Conservation (phyloP, 345 rosid genomes). For the Geranium rotundifolium region DNA sequence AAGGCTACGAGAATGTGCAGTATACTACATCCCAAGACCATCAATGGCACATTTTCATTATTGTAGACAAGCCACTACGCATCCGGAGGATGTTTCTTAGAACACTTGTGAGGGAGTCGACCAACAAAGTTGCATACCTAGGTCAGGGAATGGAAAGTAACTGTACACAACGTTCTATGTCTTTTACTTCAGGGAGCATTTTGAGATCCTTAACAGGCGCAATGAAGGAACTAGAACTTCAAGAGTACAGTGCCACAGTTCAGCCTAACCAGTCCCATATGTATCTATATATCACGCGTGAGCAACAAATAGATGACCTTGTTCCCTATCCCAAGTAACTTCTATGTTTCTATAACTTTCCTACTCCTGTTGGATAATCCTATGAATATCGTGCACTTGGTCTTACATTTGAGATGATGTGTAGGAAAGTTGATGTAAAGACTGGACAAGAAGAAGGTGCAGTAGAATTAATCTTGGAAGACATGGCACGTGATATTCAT, state of each 20-base stretch:
- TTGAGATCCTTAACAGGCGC: conserved; percentile 78
- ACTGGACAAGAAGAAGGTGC: conserved; percentile 61
- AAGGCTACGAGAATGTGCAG: conserved; percentile 60
- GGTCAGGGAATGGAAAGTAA: conserved; percentile 38
- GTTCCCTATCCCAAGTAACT: conserved; percentile 73
- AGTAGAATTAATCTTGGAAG: conserved; percentile 64
- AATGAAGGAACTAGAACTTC: conserved; percentile 96
- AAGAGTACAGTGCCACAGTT: conserved; percentile 65
- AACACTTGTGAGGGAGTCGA: conserved; percentile 82
- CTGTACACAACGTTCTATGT: conserved; percentile 32
- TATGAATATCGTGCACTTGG: background rate
- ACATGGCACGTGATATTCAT: conserved; percentile 67
- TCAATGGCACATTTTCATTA: conserved; percentile 89
- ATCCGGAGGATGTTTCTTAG: conserved; percentile 90
- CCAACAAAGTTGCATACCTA: conserved; percentile 40
- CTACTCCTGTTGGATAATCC: background rate
- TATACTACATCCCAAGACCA: conserved; percentile 78
- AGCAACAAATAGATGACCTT: conserved; percentile 84
- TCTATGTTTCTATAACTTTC: background rate
- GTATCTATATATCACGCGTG: conserved; percentile 82
- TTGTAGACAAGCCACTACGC: conserved; percentile 66
- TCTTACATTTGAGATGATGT: conserved; percentile 18
- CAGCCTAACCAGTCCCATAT: conserved; percentile 85
- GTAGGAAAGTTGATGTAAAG: conserved; percentile 74
- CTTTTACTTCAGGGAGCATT: conserved; percentile 74